Evolutionary conservation across 305 asterid species (phyloP).

Genomic region (Coffea humblotiana): DNA sequence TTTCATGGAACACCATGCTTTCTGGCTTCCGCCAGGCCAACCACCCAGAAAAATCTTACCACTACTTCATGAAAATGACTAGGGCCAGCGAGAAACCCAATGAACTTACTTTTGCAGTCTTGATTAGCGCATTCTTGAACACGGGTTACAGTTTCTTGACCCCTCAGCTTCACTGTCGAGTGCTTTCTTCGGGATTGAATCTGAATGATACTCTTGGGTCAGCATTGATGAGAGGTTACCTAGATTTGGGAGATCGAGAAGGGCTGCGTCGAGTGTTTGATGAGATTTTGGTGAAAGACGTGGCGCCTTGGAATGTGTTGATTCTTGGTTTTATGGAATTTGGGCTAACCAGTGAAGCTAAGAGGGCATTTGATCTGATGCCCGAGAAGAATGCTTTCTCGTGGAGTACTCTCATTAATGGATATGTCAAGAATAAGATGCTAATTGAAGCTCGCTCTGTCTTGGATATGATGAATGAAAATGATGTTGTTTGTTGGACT

Average conservation of each 20-base stretch:
- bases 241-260: constrained; percentile 42
- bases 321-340: constrained; percentile 73
- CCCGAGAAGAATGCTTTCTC: constrained; percentile 57
- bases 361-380: constrained; percentile 51
- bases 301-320: constrained; percentile 71
- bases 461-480: constrained; percentile 41
- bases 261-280: constrained; percentile 58
- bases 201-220: constrained; percentile 66
- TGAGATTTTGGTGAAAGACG: constrained; percentile 61
- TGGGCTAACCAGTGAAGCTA: constrained; percentile 57
- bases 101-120: constrained; percentile 72
- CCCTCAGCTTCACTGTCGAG: constrained; percentile 68
- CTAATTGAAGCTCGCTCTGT: constrained; percentile 47
- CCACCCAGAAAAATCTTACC: constrained; percentile 40
- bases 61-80: constrained; percentile 47
- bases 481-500: constrained; percentile 83
- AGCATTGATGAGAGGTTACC: constrained; percentile 78
- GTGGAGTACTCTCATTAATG: constrained; percentile 76
- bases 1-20: constrained; percentile 83
- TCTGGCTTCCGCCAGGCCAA: constrained; percentile 61
- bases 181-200: constrained; percentile 44
- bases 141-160: constrained; percentile 40
- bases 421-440: constrained; percentile 57
- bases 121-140: constrained; percentile 49
- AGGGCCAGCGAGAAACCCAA: constrained; percentile 42